Base-by-base conservation (phyloP, 1,139 yeast species). In the Diutina rugosa region DNA sequence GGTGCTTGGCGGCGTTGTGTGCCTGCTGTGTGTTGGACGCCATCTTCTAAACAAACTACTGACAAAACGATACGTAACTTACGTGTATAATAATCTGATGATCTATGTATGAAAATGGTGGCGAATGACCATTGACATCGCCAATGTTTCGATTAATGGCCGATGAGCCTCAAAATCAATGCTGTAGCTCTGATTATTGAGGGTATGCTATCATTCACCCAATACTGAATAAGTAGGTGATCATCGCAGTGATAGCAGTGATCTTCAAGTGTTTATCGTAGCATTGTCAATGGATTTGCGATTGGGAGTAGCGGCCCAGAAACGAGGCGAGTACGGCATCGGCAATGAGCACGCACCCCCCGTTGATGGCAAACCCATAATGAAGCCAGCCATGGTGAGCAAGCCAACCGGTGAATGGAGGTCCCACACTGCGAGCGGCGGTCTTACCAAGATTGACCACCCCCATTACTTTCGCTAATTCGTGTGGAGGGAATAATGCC, bases 381-480 rank as follows among this genome's bases (percentile, higher is more conserved):
- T 80, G 72, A 55, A 89, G 71, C 16, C 65, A 64, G 2, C 78
- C 77, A 16, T 64, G 62, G 26, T 76, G 75, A 0, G 96, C 95
- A 55, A 90, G 71, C 51, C 75, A 68, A 2, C 97, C 97, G 0
- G 96, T 87, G 63, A 87, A 78, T 3, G 81, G 64, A 0, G 97
- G 97, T 0, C 97, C 96, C 26, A 87, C 66, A 55, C 95, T 84
- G 58, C 96, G 75, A 0, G 96, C 95, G 61, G 87, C 76, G 1
- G 96, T 90, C 67, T 90, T 90, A 30, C 87, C 90, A 46, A 90
- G 84, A 64, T 90, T 90, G 4, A 90, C 96, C 3, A 87, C 74
- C 1, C 96, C 97, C 84, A 90, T 79, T 2, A 87, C 93, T 62
- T 78, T 80, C 4, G 95, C 83, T 54, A 90, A 71, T 58, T 88